Evolutionary conservation across 139 green algal genomes (phyloP).

Genomic region (Volvox africanus): DNA sequence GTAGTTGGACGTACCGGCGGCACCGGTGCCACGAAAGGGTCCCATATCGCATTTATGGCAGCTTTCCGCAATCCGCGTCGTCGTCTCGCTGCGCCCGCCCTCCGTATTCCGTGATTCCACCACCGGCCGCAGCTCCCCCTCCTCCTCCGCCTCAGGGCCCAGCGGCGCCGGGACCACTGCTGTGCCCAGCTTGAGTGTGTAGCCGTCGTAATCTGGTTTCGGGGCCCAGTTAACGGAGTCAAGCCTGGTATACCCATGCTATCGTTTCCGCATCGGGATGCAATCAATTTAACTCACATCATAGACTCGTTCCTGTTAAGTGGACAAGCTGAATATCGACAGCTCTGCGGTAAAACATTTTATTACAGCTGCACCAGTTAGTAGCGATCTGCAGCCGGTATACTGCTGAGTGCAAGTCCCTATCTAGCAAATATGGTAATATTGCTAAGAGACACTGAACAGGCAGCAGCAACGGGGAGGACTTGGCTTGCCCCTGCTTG

Average conservation of each 20-base stretch:
- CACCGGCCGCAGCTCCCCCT: not conserved
- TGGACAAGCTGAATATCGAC: not conserved
- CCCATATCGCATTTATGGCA: not conserved
- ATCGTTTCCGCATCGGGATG: too few species aligned
- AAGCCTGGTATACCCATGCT: too few species aligned
- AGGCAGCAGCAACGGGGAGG: too few species aligned
- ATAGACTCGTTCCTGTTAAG: too few species aligned
- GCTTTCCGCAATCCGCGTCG: not conserved
- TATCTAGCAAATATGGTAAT: too few species aligned
- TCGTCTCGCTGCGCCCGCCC: too few species aligned
- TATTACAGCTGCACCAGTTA: not conserved
- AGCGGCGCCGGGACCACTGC: not conserved
- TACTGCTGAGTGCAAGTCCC: too few species aligned
- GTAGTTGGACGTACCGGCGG: too few species aligned
- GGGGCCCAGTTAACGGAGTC: not conserved
- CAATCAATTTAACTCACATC: too few species aligned
- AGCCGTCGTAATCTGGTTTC: constrained; percentile 35
- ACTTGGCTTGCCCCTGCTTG: too few species aligned
- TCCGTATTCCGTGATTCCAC: not conserved
- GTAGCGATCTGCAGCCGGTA: too few species aligned
- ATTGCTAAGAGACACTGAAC: too few species aligned
- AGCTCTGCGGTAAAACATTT: not conserved
- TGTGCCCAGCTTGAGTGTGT: constrained; percentile 7
- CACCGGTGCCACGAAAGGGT: not conserved
- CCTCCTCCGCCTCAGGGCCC: not conserved